Percentiles rank a stretch among this genome's conserved stretches.
phyloP scores from a whole-genome alignment of 169 alveolate species.

The Perkinsus olseni region DNA sequence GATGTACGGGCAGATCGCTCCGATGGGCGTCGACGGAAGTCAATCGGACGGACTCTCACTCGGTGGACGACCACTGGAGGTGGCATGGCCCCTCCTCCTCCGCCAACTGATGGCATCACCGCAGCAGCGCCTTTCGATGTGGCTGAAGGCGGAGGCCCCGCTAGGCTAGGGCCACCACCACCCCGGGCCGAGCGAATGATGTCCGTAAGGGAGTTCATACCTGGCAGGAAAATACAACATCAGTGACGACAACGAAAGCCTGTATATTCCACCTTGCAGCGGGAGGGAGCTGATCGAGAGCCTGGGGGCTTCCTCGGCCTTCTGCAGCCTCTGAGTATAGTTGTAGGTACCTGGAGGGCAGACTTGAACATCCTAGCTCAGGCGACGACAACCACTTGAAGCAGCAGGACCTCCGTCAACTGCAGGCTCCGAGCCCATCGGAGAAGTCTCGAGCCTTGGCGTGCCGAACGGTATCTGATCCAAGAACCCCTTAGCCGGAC shows the following conservation, averaged over 20 bases:
- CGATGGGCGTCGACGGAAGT: too few relatives aligned
- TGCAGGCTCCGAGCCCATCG: background rate
- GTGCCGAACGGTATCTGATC: background rate
- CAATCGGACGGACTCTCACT: too few relatives aligned
- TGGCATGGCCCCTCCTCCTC: background rate
- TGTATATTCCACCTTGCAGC: background rate
- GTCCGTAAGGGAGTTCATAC: background rate
- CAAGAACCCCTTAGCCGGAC: background rate
- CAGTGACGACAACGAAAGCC: too few relatives aligned
- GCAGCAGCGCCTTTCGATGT: background rate
- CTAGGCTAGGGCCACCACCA: background rate
- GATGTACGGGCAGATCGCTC: too few relatives aligned
- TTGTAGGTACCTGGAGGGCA: background rate
- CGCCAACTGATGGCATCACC: background rate
- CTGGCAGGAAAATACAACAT: background rate
- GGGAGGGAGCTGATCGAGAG: background rate
- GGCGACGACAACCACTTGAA: background rate
- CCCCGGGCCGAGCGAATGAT: background rate
- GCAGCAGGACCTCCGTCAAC: background rate
- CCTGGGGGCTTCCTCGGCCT: background rate
- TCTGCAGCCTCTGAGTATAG: background rate
- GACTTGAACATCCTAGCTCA: too few relatives aligned
- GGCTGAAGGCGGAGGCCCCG: background rate
- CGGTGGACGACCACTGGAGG: too few relatives aligned
- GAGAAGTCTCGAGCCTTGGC: background rate